Evolutionary conservation across 257 asterid genomes (phyloP).

Genomic region (Rehmannia glutinosa): DNA sequence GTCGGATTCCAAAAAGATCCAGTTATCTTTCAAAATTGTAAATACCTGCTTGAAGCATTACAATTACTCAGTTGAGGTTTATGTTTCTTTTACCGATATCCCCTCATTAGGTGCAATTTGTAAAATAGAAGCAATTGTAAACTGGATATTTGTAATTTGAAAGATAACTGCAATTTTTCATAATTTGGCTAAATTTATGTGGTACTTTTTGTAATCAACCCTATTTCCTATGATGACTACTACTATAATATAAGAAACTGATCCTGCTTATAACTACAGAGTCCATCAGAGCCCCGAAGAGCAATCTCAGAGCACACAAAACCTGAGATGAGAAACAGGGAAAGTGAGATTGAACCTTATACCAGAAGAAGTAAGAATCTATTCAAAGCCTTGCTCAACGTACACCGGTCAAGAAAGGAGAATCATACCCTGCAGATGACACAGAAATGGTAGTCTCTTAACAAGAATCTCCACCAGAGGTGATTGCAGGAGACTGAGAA

Average conservation of each 20-base stretch:
- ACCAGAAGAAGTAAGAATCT: constrained; percentile 50
- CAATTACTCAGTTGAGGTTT: no score
- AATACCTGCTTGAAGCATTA: no score
- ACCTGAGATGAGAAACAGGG: constrained; percentile 31
- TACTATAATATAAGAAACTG: background rate
- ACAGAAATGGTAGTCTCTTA: constrained; percentile 5
- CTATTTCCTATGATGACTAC: no score
- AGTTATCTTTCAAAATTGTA: no score
- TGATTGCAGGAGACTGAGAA: background rate
- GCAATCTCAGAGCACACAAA: constrained; percentile 22
- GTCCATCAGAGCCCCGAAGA: constrained; percentile 57
- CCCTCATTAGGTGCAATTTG: no score
- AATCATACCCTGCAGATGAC: constrained; percentile 22
- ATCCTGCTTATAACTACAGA: constrained; percentile 28
- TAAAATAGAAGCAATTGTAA: no score
- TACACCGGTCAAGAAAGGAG: constrained; percentile 43
- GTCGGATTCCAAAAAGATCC: no score
- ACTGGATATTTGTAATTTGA: no score
- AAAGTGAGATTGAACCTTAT: constrained; percentile 38
- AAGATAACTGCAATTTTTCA: no score
- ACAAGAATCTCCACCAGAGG: background rate
- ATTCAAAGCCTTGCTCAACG: constrained; percentile 55
- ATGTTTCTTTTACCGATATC: no score
- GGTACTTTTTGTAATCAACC: background rate
- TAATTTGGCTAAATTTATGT: no score